Evolutionary conservation across 164 flowering plant species (phyloP).

Genomic region (grape (Vitis vinifera)): ASM3070453v1 NC_081819.1:18954001-18954500

Average conservation of each 20-base stretch:
- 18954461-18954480: conserved; percentile 76
- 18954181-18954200: conserved; percentile 97
- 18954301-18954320: conserved; percentile 78
- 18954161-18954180: conserved; percentile 97
- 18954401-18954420: conserved; percentile 53
- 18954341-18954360: background rate
- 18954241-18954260: conserved; percentile 94
- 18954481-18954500: conserved; percentile 41
- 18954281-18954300: conserved; percentile 77
- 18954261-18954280: conserved; percentile 88
- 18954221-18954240: conserved; percentile 95
- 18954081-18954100: conserved; percentile 38
- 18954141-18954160: conserved; percentile 64
- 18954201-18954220: conserved; percentile 78
- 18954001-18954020: background rate
- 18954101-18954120: conserved; percentile 90
- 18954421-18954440: conserved; percentile 78
- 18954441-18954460: conserved; percentile 58
- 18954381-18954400: background rate
- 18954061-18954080: no score
- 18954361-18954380: no score
- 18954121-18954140: conserved; percentile 99
- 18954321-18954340: background rate
- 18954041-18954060: background rate
- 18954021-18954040: background rate